Conservation (phyloP, 257 asterid species). For the Gardenia jasminoides region DNA sequence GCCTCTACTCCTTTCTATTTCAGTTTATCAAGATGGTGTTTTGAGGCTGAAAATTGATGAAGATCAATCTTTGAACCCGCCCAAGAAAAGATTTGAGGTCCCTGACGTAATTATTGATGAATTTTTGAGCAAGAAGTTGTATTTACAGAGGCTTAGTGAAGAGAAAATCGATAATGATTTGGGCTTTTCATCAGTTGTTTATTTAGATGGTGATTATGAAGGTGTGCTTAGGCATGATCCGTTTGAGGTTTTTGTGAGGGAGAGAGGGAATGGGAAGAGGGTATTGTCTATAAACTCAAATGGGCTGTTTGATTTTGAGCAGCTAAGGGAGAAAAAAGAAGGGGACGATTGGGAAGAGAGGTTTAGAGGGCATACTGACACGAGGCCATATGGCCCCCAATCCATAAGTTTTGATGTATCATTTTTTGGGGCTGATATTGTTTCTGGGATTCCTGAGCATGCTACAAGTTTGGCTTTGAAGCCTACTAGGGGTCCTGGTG, state of each 20-base stretch:
- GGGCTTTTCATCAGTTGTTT: constrained; percentile 53
- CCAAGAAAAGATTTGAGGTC: constrained; percentile 91
- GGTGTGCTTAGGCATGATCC: constrained; percentile 89
- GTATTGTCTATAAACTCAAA: constrained; percentile 80
- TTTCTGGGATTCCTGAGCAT: constrained; percentile 92
- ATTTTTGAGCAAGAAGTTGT: constrained; percentile 62
- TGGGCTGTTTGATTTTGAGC: constrained; percentile 94
- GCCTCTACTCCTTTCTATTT: constrained; percentile 61
- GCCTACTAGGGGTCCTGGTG: constrained; percentile 83
- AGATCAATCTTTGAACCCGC: constrained; percentile 61
- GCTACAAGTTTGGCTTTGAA: constrained; percentile 91
- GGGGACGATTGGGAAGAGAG: constrained; percentile 93
- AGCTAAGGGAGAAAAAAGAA: constrained; percentile 62
- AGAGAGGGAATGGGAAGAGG: constrained; percentile 64
- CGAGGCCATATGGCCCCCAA: constrained; percentile 88
- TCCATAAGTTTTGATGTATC: constrained; percentile 95
- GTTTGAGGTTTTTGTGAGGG: constrained; percentile 87
- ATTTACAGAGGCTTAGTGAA: constrained; percentile 66
- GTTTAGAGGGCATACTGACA: constrained; percentile 79
- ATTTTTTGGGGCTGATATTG: constrained; percentile 88
- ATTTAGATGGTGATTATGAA: constrained; percentile 81
- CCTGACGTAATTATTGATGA: constrained; percentile 85
- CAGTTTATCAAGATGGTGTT: constrained; percentile 86
- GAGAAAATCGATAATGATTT: constrained; percentile 55
- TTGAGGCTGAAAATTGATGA: constrained; percentile 89